Percentiles rank a stretch among this genome's conserved stretches.
Conservation (phyloP, 768 basidiomycete genomes). For the Lanmaoa rubissima region DNA sequence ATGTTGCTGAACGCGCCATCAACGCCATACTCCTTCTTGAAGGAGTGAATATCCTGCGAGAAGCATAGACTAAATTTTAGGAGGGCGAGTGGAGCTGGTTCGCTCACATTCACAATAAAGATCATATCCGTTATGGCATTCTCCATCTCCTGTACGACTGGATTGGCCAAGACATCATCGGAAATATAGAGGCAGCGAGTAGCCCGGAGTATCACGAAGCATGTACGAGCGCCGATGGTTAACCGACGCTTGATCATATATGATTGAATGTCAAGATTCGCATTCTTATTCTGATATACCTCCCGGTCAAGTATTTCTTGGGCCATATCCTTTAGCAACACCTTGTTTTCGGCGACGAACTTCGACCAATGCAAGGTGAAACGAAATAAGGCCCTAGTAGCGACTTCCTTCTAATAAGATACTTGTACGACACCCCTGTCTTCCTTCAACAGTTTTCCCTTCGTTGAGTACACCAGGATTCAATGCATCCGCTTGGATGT, state of each 20-base stretch:
- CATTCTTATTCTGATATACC: background rate
- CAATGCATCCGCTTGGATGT: too few relatives aligned
- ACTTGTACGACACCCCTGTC: too few relatives aligned
- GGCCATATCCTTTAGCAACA: background rate
- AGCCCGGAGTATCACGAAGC: background rate
- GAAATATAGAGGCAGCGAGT: background rate
- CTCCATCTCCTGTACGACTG: slow-evolving; percentile 13
- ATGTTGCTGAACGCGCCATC: slow-evolving; percentile 10
- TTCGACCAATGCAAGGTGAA: slow-evolving; percentile 14
- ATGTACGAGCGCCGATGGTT: background rate
- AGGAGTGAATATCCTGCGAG: slow-evolving; percentile 14
- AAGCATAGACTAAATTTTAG: background rate
- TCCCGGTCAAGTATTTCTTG: slow-evolving; percentile 13
- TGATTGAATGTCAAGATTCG: slow-evolving; percentile 3
- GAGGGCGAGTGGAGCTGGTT: background rate
- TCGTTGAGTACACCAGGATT: too few relatives aligned
- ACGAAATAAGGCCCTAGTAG: too few relatives aligned
- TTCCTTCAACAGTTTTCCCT: too few relatives aligned
- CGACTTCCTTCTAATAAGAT: too few relatives aligned
- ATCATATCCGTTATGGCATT: slow-evolving; percentile 3
- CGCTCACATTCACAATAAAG: slow-evolving; percentile 10
- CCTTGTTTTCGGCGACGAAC: slow-evolving; percentile 1
- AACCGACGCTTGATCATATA: slow-evolving; percentile 12
- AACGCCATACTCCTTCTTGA: slow-evolving; percentile 14
- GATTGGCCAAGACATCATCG: slow-evolving; percentile 6